Evolutionary conservation across 805 yeast genomes (phyloP), one percentile per base, ranked within the genome.

Genomic region (Candida piceae): DNA sequence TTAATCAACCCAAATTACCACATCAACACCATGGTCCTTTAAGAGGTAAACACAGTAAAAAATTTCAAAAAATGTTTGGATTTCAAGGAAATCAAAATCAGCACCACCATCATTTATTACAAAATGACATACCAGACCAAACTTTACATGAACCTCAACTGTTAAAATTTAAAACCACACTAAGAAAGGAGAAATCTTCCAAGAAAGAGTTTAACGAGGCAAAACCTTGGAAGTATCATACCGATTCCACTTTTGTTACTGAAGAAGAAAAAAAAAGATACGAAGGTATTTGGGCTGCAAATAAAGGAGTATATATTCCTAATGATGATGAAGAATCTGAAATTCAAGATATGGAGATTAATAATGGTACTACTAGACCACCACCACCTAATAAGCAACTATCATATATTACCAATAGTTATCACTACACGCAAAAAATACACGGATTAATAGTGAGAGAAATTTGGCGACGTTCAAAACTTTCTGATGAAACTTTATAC

Each of bases 271-370:
- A 85, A 41, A 88, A 88, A 55, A 63, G 97, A 26, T 93, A 90
- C 58, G 97, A 89, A 58, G 94, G 95, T 18, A 74, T 93, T 12
- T 93, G 96, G 96, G 95, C 83, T 0, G 78, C 95, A 23, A 93
- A 93, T 55, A 77, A 76, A 44, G 95, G 93, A 3, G 52, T 64
- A 4, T 80, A 81, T 49, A 57, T 80, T 46, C 27, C 30, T 3
- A 12, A 8, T 2, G 43, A 32, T 15, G 39, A 35, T 9, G 42
- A 45, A 18, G 42, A 34, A 7, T 35, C 34, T 12, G 42, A 40
- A 5, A 24, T 5, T 24, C 26, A 24, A 5, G 13, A 8, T 5
- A 5, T 24, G n/a, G n/a, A n/a, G n/a, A n/a, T n/a, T n/a, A n/a
- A n/a, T n/a, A n/a, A n/a, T n/a, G 9, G 22, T 20, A 9, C 22